Conservation (phyloP, 2,329 filamentous ascomycete species). For the Penicillium fuscoglaucum region DNA sequence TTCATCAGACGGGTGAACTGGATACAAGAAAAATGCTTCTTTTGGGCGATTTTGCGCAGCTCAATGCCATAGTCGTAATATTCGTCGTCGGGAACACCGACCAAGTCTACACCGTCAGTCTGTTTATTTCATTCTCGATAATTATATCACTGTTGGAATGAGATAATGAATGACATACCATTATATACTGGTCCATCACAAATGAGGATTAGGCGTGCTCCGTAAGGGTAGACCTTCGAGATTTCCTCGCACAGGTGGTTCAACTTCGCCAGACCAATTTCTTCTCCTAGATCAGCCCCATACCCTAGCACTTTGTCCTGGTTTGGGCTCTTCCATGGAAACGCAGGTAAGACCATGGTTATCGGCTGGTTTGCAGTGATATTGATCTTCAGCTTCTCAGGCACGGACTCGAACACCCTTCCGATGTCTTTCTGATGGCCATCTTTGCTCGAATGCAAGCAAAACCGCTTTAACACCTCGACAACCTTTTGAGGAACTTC, state of each 20-base stretch:
- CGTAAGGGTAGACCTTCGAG: conserved; percentile 11
- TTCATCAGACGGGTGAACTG: conserved; percentile 4
- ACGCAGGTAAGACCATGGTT: conserved; percentile 11
- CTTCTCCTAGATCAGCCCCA: conserved; percentile 8
- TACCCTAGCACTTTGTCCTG: conserved; percentile 6
- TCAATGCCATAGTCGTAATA: conserved; percentile 12
- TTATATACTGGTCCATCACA: conserved; percentile 12
- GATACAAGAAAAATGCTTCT: conserved; percentile 8
- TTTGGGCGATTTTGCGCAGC: conserved; percentile 4
- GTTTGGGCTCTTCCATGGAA: conserved; percentile 12
- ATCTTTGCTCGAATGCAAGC: conserved; percentile 3
- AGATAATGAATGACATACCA: neutral
- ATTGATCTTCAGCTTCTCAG: conserved; percentile 7
- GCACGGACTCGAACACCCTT: conserved; percentile 4
- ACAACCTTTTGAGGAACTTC: neutral
- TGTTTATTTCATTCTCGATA: neutral
- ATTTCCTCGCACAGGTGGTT: conserved; percentile 12
- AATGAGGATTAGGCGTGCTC: conserved; percentile 8
- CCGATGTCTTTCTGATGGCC: conserved; percentile 1
- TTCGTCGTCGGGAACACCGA: conserved; percentile 7
- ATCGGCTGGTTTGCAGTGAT: conserved; percentile 4
- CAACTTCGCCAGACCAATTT: conserved; percentile 7
- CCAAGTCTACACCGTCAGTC: conserved; percentile 9
- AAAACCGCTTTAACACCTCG: conserved; percentile 5
- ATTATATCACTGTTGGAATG: neutral